Evolutionary conservation across 164 flowering plant genomes (phyloP), one percentile per base, ranked within the genome.

Genomic region (Dillenia suffruticosa): DNA sequence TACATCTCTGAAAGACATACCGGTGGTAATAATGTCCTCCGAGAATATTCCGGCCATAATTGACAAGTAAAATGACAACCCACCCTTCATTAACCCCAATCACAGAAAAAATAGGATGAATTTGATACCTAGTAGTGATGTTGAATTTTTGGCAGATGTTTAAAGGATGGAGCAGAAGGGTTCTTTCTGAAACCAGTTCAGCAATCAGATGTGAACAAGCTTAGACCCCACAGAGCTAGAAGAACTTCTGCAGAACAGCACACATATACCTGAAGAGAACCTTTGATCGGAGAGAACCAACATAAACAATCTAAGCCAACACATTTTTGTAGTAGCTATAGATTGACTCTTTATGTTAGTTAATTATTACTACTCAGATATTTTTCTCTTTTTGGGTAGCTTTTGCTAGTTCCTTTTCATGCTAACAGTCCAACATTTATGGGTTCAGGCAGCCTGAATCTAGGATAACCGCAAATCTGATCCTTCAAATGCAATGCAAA

Each of bases 101-200:
- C 24, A 56, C 44, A 57, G 9, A 9, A 1, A n/a, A 44, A n/a
- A 45, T 15, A 9, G 16, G 60, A 16, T 48, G 1, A 46, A 54
- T 59, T 59, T 58, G 17, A 10, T 49, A 46, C 52, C 19, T 58
- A 16, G 57, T 56, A 43, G 43, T 19, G 2, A 58, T 54, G 11
- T 43, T 56, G 61, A 49, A 64, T 47, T 10, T 40, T 67, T 57
- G 50, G 51, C 81, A 81, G 82, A 71, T 84, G 87, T 63, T 75
- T 86, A 62, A 84, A 81, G 66, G 83, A 84, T 70, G 91, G 91
- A 63, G 91, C 91, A 45, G 87, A 86, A 45, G 91, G 84, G 49
- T 83, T 84, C 63, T 71, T 86, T n/a, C 51, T 84, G 65, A 86
- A 86, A 62, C 92, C 92, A 48, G 89, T 86, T 2, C 74, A 72